Evolutionary conservation across 495 filamentous ascomycete species (phyloP).

Genomic region (Alectoria sarmentosa): DNA sequence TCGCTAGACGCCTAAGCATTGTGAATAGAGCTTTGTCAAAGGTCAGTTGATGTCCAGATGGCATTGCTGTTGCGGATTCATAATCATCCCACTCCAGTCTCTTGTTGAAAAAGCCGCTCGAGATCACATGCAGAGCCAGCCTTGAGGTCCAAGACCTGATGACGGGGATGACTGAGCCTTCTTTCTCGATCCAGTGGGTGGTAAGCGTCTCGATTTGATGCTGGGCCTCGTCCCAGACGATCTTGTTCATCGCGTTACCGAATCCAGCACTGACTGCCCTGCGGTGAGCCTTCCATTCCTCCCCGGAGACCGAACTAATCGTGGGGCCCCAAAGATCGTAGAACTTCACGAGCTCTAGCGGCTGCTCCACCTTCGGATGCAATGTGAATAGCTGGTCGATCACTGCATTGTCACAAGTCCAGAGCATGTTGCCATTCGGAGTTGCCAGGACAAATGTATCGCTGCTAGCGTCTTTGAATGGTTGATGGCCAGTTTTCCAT

Average conservation of each 20-base stretch:
- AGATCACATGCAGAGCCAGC: constrained; percentile 9
- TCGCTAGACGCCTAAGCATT: not conserved
- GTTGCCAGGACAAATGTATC: constrained; percentile 10
- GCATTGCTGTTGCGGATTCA: not conserved
- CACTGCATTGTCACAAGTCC: constrained; percentile 6
- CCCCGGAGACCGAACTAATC: not conserved
- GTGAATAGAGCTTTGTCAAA: not conserved
- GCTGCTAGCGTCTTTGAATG: constrained; percentile 6
- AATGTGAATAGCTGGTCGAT: not conserved
- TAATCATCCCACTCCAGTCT: not conserved
- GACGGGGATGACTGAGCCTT: constrained; percentile 1
- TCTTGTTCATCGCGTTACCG: not conserved
- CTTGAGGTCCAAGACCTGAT: constrained; percentile 9
- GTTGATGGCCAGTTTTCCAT: constrained; percentile 9
- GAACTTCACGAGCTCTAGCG: not conserved
- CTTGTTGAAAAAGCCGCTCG: not conserved
- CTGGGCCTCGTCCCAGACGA: not conserved
- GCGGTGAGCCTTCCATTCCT: not conserved
- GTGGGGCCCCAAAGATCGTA: not conserved
- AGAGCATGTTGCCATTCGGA: constrained; percentile 7
- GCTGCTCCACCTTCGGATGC: not conserved
- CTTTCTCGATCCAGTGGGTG: not conserved
- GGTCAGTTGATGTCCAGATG: not conserved
- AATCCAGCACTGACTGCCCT: not conserved
- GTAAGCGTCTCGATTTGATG: not conserved